These are phyloP conservation scores for Alternaria triticina DNA, from an alignment of 2,329 filamentous ascomycete species.

Conservation along the genomic window DNA sequence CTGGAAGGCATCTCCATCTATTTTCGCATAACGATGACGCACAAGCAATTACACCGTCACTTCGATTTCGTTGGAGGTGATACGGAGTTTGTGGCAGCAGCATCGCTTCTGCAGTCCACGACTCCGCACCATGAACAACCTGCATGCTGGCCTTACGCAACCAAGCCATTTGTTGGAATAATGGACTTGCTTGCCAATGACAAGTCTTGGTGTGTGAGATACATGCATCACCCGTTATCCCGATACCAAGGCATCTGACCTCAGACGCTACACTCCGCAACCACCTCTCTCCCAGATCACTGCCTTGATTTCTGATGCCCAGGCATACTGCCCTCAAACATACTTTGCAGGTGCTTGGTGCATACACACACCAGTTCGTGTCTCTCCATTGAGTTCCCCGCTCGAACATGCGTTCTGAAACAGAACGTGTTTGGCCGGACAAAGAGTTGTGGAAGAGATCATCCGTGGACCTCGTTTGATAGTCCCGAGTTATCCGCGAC, in stretches of 20 bases:
- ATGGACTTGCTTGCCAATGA: background rate
- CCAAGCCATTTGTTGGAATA: background rate
- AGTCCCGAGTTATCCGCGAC: background rate
- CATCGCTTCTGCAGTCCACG: background rate
- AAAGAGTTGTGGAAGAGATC: background rate
- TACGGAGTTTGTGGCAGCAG: background rate
- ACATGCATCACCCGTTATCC: background rate
- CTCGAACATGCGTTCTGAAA: background rate
- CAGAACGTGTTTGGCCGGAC: background rate
- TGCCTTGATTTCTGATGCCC: background rate
- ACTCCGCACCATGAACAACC: background rate
- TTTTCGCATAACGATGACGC: background rate
- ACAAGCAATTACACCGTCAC: background rate
- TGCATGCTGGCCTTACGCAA: background rate
- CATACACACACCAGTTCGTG: background rate
- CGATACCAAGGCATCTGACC: background rate
- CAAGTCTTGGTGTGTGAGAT: background rate
- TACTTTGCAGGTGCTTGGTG: background rate
- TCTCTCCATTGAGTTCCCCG: background rate
- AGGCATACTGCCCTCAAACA: background rate
- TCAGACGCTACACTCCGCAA: background rate
- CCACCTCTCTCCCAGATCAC: background rate
- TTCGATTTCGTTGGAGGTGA: background rate
- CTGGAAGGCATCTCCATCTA: background rate
- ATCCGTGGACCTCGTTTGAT: constrained; percentile 1